Conservation (phyloP, 768 basidiomycete genomes). For the Suillus tomentosus region DNA sequence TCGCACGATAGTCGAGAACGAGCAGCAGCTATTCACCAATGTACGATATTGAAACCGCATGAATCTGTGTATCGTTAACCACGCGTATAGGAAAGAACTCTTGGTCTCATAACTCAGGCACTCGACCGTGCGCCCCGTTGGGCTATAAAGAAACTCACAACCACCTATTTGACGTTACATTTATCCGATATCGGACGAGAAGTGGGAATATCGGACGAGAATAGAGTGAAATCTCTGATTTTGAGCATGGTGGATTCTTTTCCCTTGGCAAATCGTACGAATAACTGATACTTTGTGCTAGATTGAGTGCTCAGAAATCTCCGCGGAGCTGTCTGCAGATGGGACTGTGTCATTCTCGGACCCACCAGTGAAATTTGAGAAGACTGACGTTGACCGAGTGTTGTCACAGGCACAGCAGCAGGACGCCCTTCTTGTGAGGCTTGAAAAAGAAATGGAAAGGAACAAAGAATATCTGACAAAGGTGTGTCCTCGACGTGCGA, state of each 20-base stretch:
- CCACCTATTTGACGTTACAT: constrained; percentile 79
- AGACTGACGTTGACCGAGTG: constrained; percentile 60
- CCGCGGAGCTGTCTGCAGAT: constrained; percentile 63
- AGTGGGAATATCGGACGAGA: constrained; percentile 45
- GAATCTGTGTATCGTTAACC: constrained; percentile 5
- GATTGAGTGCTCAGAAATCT: constrained; percentile 74
- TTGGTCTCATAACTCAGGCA: constrained; percentile 69
- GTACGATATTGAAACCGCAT: background rate
- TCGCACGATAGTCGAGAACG: constrained; percentile 53
- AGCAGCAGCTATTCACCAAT: constrained; percentile 59
- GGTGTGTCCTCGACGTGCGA: constrained; percentile 39
- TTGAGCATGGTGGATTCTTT: constrained; percentile 66
- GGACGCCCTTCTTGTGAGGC: constrained; percentile 21
- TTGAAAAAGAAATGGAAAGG: constrained; percentile 44
- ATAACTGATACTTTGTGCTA: constrained; percentile 29
- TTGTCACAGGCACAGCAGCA: constrained; percentile 58
- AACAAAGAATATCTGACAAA: constrained; percentile 76
- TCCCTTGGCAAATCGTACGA: background rate
- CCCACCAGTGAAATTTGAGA: constrained; percentile 57
- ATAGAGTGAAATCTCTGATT: constrained; percentile 59
- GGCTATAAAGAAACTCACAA: constrained; percentile 76
- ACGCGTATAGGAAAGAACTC: constrained; percentile 60
- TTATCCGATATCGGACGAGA: constrained; percentile 67
- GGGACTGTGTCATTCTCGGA: constrained; percentile 78
- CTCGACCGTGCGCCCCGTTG: constrained; percentile 74